Percentiles rank a stretch among this genome's conserved stretches.
Conservation (phyloP, 495 filamentous ascomycete species). For the Saxophila tyrrhenica region DNA sequence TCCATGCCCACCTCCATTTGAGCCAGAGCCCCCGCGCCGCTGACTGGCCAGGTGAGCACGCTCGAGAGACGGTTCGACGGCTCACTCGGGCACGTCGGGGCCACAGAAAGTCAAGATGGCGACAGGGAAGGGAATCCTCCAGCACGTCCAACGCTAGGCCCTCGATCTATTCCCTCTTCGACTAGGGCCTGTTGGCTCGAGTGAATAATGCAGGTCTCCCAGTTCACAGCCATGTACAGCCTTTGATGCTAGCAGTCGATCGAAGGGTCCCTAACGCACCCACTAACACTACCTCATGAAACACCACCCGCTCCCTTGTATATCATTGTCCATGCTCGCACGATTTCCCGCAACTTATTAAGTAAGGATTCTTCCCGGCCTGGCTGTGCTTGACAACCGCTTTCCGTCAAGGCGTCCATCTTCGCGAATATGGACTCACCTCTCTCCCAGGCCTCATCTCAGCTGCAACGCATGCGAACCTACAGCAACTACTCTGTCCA, state of each 20-base stretch:
- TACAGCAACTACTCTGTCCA: constrained; percentile 16
- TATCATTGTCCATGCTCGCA: not conserved
- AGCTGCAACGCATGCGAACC: constrained; percentile 10
- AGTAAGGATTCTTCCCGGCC: not conserved
- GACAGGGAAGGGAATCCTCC: not conserved
- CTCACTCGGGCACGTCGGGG: not conserved
- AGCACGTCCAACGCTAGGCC: not conserved
- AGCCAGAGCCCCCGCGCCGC: too few species aligned
- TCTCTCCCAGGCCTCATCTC: constrained; percentile 2
- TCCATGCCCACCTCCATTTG: too few species aligned
- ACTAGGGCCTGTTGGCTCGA: not conserved
- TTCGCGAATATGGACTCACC: constrained; percentile 16
- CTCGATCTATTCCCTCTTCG: not conserved
- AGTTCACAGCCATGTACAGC: not conserved
- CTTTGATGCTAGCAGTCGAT: not conserved
- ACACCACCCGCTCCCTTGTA: not conserved
- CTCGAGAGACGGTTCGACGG: not conserved
- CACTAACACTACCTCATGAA: not conserved
- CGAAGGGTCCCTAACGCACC: not conserved
- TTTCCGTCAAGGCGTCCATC: not conserved
- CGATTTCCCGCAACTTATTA: not conserved
- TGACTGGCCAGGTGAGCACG: too few species aligned
- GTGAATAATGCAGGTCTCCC: not conserved
- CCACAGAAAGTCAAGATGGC: not conserved
- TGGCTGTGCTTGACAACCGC: not conserved